phyloP scores from a whole-genome alignment of 129 eudicot species.

The Mikania micrantha region DNA sequence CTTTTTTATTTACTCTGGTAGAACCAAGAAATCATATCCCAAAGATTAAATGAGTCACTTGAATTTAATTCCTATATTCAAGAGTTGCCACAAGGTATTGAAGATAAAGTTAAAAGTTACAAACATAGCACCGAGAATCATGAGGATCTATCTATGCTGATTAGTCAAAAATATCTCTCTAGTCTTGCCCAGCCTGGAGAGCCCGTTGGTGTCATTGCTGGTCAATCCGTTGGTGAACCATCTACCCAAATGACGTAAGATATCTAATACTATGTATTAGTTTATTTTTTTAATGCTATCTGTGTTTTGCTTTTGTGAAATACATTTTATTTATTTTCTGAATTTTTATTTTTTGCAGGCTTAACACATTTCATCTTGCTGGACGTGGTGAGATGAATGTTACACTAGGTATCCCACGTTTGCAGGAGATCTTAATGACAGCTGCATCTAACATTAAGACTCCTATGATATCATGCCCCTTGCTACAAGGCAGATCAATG shows the following conservation, averaged over 20 bases:
- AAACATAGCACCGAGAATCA: slow-evolving; percentile 20
- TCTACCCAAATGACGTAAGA: slow-evolving; percentile 99
- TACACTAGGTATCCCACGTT: slow-evolving; percentile 96
- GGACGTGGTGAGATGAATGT: slow-evolving; percentile 99
- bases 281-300: neutral
- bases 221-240: slow-evolving; percentile 95
- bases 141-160: slow-evolving; percentile 38
- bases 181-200: slow-evolving; percentile 94
- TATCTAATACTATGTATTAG: neutral
- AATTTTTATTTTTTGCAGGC: slow-evolving; percentile 35
- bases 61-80: slow-evolving; percentile 49
- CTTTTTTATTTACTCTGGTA: slow-evolving; percentile 11
- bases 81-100: slow-evolving; percentile 51
- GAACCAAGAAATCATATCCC: slow-evolving; percentile 52
- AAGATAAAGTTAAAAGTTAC: slow-evolving; percentile 34
- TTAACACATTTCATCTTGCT: slow-evolving; percentile 97
- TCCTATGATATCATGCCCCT: slow-evolving; percentile 92
- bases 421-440: slow-evolving; percentile 92
- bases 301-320: neutral
- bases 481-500: slow-evolving; percentile 49
- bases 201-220: slow-evolving; percentile 94
- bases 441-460: slow-evolving; percentile 76
- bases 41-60: slow-evolving; percentile 38
- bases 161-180: slow-evolving; percentile 67
- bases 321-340: neutral